Conservation (phyloP, 495 filamentous ascomycete genomes). For the Penicillium taxi region DNA sequence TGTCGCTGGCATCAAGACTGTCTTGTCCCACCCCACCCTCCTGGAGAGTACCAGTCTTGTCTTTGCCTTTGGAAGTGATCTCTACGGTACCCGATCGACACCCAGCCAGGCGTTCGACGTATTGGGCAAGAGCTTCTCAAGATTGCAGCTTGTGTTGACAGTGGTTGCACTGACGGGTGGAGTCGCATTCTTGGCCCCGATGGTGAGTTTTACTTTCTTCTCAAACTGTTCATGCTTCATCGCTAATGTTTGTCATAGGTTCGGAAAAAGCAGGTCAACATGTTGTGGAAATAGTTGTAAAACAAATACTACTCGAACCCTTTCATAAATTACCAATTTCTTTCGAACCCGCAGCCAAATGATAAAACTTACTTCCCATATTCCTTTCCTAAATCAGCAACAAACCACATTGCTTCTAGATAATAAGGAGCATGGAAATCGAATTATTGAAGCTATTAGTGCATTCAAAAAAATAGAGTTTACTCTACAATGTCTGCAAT, state of each 20-base stretch:
- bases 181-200: slow-evolving; percentile 68
- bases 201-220: slow-evolving; percentile 52
- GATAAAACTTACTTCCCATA: no score
- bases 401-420: no score
- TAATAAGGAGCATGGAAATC: no score
- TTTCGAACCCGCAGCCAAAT: no score
- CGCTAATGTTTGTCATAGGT: slow-evolving; percentile 13
- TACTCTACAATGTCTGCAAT: no score
- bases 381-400: no score
- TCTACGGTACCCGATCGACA: slow-evolving; percentile 77
- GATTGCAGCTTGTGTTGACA: slow-evolving; percentile 73
- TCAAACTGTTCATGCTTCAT: neutral
- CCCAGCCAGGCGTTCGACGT: slow-evolving; percentile 88
- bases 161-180: slow-evolving; percentile 69
- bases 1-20: slow-evolving; percentile 61
- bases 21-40: slow-evolving; percentile 64
- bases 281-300: slow-evolving; percentile 41
- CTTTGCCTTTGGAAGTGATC: slow-evolving; percentile 77
- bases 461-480: no score
- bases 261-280: slow-evolving; percentile 37
- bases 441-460: no score
- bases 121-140: slow-evolving; percentile 86
- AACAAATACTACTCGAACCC: no score
- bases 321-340: no score
- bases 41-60: slow-evolving; percentile 94